phyloP scores from a whole-genome alignment of 208 protist genomes.

The Tritrichomonas musculus region DNA sequence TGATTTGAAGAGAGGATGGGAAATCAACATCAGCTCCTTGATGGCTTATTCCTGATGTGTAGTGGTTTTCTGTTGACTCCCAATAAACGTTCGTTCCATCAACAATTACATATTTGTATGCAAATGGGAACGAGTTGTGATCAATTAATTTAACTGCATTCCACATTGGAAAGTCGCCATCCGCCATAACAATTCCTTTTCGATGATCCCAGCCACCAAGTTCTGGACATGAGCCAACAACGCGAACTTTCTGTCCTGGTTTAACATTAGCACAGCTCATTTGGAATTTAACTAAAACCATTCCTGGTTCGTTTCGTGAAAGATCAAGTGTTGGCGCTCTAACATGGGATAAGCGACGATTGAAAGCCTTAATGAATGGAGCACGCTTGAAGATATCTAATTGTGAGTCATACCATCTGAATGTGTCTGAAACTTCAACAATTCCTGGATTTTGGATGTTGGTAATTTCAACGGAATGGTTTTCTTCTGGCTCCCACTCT shows the following conservation, averaged over 20 bases:
- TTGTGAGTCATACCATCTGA: neutral
- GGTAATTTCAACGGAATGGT: neutral
- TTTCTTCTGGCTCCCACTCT: neutral
- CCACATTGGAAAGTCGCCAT: neutral
- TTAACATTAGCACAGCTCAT: neutral
- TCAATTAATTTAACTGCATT: neutral
- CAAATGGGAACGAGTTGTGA: neutral
- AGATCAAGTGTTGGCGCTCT: neutral
- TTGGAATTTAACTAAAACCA: neutral
- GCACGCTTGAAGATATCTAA: neutral
- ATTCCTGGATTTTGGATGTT: neutral
- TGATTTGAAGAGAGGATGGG: neutral
- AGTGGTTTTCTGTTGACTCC: neutral
- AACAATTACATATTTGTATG: neutral
- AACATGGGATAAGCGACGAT: neutral
- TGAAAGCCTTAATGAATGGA: neutral
- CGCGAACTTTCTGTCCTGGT: neutral
- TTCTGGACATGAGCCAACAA: neutral
- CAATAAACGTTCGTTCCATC: neutral
- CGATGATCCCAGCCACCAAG: neutral
- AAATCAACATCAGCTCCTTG: neutral
- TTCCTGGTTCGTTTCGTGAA: neutral
- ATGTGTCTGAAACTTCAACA: neutral
- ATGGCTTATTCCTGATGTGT: neutral
- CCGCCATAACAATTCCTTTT: neutral